Evolutionary conservation across 2,329 filamentous ascomycete species (phyloP).

Genomic region (Fragosphaeria purpurea): DNA sequence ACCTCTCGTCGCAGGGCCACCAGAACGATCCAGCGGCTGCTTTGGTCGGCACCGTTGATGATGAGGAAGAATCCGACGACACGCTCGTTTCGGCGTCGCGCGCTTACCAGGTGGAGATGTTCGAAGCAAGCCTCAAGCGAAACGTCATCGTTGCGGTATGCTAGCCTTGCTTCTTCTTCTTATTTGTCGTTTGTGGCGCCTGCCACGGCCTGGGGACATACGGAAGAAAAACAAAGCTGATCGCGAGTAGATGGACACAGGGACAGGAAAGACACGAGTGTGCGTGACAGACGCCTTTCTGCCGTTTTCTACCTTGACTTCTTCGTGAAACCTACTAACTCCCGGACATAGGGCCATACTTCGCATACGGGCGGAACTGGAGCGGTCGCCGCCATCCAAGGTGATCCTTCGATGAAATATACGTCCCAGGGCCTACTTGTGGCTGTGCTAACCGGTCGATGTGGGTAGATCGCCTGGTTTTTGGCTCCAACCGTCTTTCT

Average conservation of each 20-base stretch:
- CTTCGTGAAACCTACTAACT: too few species aligned
- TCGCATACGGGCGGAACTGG: constrained; percentile 56
- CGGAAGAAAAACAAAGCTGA: not conserved
- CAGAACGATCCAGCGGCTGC: too few species aligned
- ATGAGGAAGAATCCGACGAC: constrained; percentile 10
- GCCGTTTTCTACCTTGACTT: not conserved
- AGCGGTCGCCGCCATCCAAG: constrained; percentile 41
- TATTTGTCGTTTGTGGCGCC: too few species aligned
- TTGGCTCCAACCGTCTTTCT: constrained; percentile 59
- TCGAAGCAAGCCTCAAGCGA: constrained; percentile 53
- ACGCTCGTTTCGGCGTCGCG: constrained; percentile 19
- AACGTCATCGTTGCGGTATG: constrained; percentile 63
- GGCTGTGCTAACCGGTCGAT: constrained; percentile 1
- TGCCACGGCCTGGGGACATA: too few species aligned
- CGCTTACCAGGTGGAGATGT: constrained; percentile 68
- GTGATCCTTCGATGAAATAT: constrained; percentile 24
- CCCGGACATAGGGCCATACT: constrained; percentile 46
- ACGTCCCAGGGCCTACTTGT: too few species aligned
- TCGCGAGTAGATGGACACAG: constrained; percentile 60
- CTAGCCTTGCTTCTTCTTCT: not conserved
- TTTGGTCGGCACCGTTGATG: too few species aligned
- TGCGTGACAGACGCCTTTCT: constrained; percentile 27
- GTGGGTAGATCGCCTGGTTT: constrained; percentile 56
- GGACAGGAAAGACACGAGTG: constrained; percentile 71
- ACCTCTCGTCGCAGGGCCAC: too few species aligned